Conservation (phyloP, 2,329 filamentous ascomycete species). For the Chrysosphaeria jannelii region DNA sequence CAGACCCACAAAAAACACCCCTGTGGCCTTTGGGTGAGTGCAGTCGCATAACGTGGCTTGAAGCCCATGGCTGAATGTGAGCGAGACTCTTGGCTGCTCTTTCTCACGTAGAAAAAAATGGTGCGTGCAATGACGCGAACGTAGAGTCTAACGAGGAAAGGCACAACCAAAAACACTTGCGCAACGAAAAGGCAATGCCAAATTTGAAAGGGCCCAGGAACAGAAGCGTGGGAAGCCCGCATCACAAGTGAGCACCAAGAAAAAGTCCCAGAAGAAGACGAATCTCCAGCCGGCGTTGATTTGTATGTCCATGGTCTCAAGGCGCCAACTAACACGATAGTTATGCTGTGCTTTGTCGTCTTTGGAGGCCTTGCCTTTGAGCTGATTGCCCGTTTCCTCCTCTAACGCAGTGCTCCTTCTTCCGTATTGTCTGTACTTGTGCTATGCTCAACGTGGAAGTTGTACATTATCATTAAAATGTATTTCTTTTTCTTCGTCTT, state of each 20-base stretch:
- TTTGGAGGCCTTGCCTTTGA: slow-evolving; percentile 30
- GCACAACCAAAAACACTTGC: slow-evolving; percentile 52
- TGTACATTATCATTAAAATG: too few relatives aligned
- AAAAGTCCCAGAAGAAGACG: slow-evolving; percentile 25
- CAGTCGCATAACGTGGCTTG: too few relatives aligned
- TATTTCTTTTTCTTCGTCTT: too few relatives aligned
- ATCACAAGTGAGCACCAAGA: slow-evolving; percentile 23
- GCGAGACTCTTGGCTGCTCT: too few relatives aligned
- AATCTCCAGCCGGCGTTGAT: slow-evolving; percentile 34
- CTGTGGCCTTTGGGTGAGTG: too few relatives aligned
- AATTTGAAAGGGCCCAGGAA: slow-evolving; percentile 46
- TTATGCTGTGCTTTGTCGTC: slow-evolving; percentile 25
- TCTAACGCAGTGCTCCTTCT: too few relatives aligned
- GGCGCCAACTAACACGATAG: slow-evolving; percentile 9
- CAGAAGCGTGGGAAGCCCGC: slow-evolving; percentile 47
- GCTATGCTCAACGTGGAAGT: too few relatives aligned
- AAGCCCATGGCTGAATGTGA: too few relatives aligned
- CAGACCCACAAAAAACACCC: neutral
- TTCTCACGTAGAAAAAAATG: neutral
- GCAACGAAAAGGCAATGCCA: slow-evolving; percentile 53
- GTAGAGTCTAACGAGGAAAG: too few relatives aligned
- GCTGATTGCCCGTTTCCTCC: slow-evolving; percentile 19
- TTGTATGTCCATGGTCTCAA: slow-evolving; percentile 7
- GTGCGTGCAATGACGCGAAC: neutral
- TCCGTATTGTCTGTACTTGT: too few relatives aligned